Evolutionary conservation across 306 rosid genomes (phyloP), one percentile per base, ranked within the genome.

Genomic region (Medicago ruthenica): DNA sequence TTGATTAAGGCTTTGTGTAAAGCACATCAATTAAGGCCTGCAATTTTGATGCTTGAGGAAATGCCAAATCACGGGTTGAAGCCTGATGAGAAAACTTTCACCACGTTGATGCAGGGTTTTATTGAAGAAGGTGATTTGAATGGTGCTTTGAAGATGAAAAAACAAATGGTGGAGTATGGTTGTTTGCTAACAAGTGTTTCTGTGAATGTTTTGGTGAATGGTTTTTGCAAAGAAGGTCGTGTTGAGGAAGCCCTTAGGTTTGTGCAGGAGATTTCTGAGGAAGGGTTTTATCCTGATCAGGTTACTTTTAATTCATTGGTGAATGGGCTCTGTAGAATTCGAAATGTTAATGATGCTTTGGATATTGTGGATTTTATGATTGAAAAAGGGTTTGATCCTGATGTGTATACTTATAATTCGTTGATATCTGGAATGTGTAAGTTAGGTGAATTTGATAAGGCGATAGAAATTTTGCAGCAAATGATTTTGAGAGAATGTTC

Each of bases 11-110:
- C 96, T 13, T 83, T 95, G 9, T 95, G 96, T 63, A 86, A 87
- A 76, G 96, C 96, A 17, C 98, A 95, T 82, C 97, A 92, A 58
- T 65, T 95, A 20, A 83, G 96, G 72, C 91, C 96, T 17, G 97
- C 98, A 1, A 78, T 86, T 83, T 76, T 92, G 84, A 86, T 92
- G 93, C 87, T 92, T 82, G 97, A 90, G 54, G 97, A 92, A 55
- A 95, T 92, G 96, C 80, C 83, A 0, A 85, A 37, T 36, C 67
- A 87, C 20, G 91, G 90, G 13, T 76, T 95, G 73, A 75, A 64
- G 4, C 96, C 97, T 0, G 90, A 92, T 81, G 97, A 90, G 82
- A 92, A 57, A 70, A 92, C 93, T 0, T 95, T 89, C 71, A 90
- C 92, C 4, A 90, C 91, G 2, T 63, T 95, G 9, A 92, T 95